Evolutionary conservation across 2,329 filamentous ascomycete genomes (phyloP).

Genomic region (Colletotrichum endophyticum): DNA sequence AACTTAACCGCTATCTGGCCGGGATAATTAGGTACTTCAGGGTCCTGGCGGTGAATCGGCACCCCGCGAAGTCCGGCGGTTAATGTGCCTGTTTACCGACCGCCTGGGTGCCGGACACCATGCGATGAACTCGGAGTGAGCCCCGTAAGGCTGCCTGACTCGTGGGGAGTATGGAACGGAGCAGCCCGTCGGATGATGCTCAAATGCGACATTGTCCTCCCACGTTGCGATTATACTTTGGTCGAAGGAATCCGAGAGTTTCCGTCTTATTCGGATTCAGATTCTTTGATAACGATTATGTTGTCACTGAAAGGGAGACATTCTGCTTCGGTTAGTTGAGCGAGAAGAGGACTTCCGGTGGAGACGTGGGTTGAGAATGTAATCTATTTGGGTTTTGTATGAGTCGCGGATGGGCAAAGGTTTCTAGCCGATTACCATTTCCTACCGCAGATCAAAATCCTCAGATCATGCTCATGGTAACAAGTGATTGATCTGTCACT

Average conservation of each 20-base stretch:
- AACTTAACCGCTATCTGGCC: background rate
- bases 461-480: accelerated
- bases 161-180: no score
- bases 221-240: no score
- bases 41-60: background rate
- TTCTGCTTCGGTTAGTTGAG: accelerated
- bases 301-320: no score
- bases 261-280: background rate
- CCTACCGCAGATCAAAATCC: background rate
- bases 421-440: accelerated
- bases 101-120: background rate
- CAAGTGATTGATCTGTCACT: no score
- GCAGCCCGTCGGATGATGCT: background rate
- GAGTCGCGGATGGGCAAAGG: background rate
- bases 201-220: background rate
- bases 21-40: no score
- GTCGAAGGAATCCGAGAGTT: background rate
- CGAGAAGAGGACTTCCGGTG: accelerated
- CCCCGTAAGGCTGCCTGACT: background rate
- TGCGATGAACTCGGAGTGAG: background rate
- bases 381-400: background rate
- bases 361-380: background rate
- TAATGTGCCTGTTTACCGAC: background rate
- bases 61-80: background rate
- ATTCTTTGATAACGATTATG: no score